phyloP scores from a whole-genome alignment of 345 rosid species.

The Rhodamnia argentea region DNA sequence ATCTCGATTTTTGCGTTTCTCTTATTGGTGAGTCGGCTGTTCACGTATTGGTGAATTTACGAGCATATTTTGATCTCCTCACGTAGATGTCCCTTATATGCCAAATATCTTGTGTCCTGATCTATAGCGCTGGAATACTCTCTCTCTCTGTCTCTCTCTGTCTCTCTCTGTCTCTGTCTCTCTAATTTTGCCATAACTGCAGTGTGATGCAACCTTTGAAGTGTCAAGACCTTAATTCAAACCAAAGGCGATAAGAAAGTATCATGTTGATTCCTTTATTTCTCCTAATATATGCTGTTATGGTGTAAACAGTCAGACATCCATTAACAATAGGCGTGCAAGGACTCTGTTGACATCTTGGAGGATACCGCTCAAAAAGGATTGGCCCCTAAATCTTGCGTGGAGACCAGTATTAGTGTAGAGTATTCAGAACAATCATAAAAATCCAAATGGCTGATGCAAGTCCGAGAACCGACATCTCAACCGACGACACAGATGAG shows the following conservation, averaged over 20 bases:
- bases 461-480: slow-evolving; percentile 85
- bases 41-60: not conserved
- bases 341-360: slow-evolving; percentile 12
- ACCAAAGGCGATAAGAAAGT: not conserved
- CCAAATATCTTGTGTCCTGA: not conserved
- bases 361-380: slow-evolving; percentile 21
- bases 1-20: not conserved
- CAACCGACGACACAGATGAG: slow-evolving; percentile 92
- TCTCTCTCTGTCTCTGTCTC: not conserved
- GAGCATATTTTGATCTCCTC: not conserved
- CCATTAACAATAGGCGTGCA: not conserved
- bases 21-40: not conserved
- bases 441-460: slow-evolving; percentile 64
- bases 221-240: not conserved
- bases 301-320: not conserved
- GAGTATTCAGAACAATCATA: slow-evolving; percentile 32
- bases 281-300: not conserved
- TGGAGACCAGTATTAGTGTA: slow-evolving; percentile 23
- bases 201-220: not conserved
- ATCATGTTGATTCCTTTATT: not conserved
- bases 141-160: not conserved
- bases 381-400: slow-evolving; percentile 21
- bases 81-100: not conserved
- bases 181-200: not conserved
- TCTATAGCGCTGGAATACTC: not conserved